Evolutionary conservation across 352 stramenopile genomes (phyloP).

Genomic region (Pythium brassicae): DNA sequence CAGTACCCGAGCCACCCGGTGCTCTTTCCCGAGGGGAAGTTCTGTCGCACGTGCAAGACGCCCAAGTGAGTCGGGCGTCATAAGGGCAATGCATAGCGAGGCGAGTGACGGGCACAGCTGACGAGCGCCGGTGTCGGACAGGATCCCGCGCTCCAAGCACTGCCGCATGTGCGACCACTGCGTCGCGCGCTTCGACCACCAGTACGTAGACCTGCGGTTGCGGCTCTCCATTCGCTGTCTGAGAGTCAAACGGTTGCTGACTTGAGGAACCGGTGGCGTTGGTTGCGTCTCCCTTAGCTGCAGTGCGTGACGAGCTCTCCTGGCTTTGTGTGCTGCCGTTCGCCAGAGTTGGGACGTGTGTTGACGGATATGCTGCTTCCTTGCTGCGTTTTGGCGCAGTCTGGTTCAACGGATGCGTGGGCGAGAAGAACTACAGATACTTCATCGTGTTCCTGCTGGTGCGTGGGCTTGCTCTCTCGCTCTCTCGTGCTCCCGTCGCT

Average conservation of each 20-base stretch:
- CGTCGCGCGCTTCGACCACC: constrained; percentile 86
- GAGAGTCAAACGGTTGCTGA: neutral
- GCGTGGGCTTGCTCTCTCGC: neutral
- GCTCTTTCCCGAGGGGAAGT: constrained; percentile 75
- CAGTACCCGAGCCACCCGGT: constrained; percentile 77
- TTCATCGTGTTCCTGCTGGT: constrained; percentile 66
- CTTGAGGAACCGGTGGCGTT: neutral
- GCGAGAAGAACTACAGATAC: constrained; percentile 47
- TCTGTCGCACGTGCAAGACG: constrained; percentile 85
- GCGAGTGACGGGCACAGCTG: neutral
- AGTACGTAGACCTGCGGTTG: constrained; percentile 38
- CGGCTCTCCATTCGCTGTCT: neutral
- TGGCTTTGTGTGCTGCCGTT: too few relatives aligned
- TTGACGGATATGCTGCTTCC: neutral
- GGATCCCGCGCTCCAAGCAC: constrained; percentile 85
- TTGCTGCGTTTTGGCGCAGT: constrained; percentile 21
- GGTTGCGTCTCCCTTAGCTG: constrained; percentile 14
- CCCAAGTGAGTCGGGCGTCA: constrained; percentile 49
- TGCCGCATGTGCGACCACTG: constrained; percentile 87
- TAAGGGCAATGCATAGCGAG: neutral
- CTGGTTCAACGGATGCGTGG: constrained; percentile 85
- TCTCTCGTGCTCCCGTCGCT: neutral
- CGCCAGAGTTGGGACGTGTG: neutral
- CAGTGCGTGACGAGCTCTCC: constrained; percentile 19
- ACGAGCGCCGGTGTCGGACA: constrained; percentile 11